These are phyloP conservation scores for Gnaphalium uliginosum DNA, from an alignment of 129 eudicot genomes.

Conservation along the genomic window DNA sequence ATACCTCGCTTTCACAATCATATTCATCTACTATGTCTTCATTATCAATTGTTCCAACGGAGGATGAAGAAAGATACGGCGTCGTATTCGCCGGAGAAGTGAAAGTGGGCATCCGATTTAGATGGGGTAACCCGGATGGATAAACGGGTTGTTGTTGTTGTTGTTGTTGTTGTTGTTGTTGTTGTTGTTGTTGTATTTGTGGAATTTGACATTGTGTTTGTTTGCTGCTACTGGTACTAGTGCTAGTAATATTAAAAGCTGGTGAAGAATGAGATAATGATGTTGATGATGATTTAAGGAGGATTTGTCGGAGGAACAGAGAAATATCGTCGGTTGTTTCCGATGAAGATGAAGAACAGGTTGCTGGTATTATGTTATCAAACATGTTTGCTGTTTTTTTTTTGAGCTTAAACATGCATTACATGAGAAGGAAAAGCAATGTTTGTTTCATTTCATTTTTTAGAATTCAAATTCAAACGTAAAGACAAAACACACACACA, in stretches of 20 bases:
- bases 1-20: slow-evolving; percentile 59
- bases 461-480: too few species aligned
- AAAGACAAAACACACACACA: too few species aligned
- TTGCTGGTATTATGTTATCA: neutral
- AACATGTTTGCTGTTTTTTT: neutral
- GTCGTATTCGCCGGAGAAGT: slow-evolving; percentile 17
- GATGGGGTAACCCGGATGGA: slow-evolving; percentile 14
- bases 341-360: slow-evolving; percentile 17
- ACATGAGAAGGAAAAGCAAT: neutral
- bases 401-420: neutral
- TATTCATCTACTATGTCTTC: slow-evolving; percentile 45
- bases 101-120: slow-evolving; percentile 28
- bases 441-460: neutral
- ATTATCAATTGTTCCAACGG: slow-evolving; percentile 35
- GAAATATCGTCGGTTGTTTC: slow-evolving; percentile 23
- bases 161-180: neutral
- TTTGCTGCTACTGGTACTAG: neutral
- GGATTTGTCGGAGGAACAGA: slow-evolving; percentile 15
- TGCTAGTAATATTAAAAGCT: neutral
- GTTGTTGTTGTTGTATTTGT: neutral
- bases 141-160: slow-evolving; percentile 6
- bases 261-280: slow-evolving; percentile 10
- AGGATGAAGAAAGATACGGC: slow-evolving; percentile 33
- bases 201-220: slow-evolving; percentile 13
- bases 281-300: neutral